Evolutionary conservation across 768 basidiomycete species (phyloP), one percentile per base, ranked within the genome.

Genomic region (Macrocybe gigantea): DNA sequence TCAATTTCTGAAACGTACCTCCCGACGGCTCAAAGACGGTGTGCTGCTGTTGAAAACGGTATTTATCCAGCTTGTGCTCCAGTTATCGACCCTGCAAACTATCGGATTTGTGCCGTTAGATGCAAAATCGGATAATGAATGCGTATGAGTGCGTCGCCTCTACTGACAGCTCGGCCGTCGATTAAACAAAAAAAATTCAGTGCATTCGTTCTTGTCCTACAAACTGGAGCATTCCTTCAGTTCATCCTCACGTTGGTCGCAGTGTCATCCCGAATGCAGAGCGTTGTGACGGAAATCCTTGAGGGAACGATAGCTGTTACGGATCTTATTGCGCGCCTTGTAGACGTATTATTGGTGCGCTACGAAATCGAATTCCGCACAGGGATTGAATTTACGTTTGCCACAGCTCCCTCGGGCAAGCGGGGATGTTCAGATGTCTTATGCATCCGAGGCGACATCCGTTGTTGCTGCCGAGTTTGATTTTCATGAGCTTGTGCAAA

Each of bases 151-250:
- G 33, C 37, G 8, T 48, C 9, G 11, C 45, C 8, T 9, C 40
- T 35, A 34, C 47, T 33, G 7, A 45, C 5, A 22, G n/a, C 10
- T 13, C 10, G 34, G 43, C 45, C 35, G 35, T 46, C 13, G 42
- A 35, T 12, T 46, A 38, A 43, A 15, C 32, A 13, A n/a, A 10
- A 14, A 11, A 14, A 22, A 33, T 42, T 6, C 51, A 91, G 88
- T 39, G 75, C 75, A 30, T 80, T 88, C 49, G 64, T 70, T 30
- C 68, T 82, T 22, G 75, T 78, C 33, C 77, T 91, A 72, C 85
- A 84, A 59, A 75, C 79, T 1, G 86, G 83, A 12, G 82, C 86
- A 12, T 92, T 92, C 56, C 68, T 85, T 9, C 83, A 85, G 51
- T 59, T 87, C 11, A 63, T 83, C n/a, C 58, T 92, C 40, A 67